Evolutionary conservation across 2,329 filamentous ascomycete genomes (phyloP), one percentile per base, ranked within the genome.

Genomic region (Podosphaera leucotricha): DNA sequence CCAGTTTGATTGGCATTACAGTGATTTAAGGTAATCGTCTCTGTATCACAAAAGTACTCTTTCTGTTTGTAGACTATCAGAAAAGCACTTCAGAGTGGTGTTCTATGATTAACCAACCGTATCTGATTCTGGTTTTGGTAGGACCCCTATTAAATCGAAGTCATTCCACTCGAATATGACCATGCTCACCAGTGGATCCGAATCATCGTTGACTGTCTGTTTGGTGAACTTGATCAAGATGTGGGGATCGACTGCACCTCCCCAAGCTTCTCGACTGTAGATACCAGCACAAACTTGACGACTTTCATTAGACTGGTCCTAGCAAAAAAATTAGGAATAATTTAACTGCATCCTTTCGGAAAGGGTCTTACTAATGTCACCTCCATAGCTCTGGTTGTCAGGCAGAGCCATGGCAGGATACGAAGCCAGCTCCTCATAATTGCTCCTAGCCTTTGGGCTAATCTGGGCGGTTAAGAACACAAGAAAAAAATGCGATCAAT

Each of bases 121-220:
- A 41, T 63, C 59, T 28, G 68, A 64, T 43, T 69, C 67, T 15
- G 68, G 61, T 22, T 66, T 66, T 43, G 72, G 65, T 30, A 70
- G 68, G 46, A 80, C 69, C 38, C 87, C 86, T 50, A 98, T 75
- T 45, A 87, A 67, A 43, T 73, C 64, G 57, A 80, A 76, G 57
- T 98, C 90, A 52, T 71, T 76, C 83, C 86, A 98, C 62, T 98
- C 87, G 60, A 93, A 98, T 50, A 98, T 78, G 43, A 93, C 68
- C 53, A 94, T 63, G 60, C 84, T 92, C 50, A 85, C 78, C 38
- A 83, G 66, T 4, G 81, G 79, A 58, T 92, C 80, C 39, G 76
- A 67, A 26, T 71, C 68, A 46, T 70, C 64, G 54, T 71, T 60
- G 59, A 63, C 67, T 57, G 63, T 69, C 61, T 66, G 61, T 50